phyloP scores from a whole-genome alignment of 169 alveolate species.

The Plasmodium chabaudi region DNA sequence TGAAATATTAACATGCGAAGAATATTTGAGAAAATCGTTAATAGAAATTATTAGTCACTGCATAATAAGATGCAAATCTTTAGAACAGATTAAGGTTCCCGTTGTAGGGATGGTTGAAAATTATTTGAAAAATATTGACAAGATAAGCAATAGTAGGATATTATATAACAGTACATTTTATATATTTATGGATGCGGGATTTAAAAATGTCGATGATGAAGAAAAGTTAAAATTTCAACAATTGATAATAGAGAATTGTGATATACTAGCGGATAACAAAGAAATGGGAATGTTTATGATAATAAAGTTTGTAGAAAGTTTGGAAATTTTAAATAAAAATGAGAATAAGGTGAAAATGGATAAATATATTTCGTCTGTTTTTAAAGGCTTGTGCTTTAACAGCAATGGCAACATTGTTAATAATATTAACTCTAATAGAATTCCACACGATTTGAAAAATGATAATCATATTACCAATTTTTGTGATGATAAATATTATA shows the following conservation, averaged over 20 bases:
- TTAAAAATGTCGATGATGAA: conserved; percentile 39
- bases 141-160: conserved; percentile 22
- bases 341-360: conserved; percentile 34
- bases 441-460: too few relatives aligned
- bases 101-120: conserved; percentile 17
- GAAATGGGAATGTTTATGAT: conserved; percentile 43
- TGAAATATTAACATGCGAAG: conserved; percentile 29
- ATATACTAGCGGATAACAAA: not conserved
- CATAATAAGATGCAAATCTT: conserved; percentile 59
- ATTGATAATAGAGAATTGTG: conserved; percentile 30
- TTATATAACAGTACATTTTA: conserved; percentile 40
- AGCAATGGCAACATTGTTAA: not conserved
- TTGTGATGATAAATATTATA: not conserved
- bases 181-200: conserved; percentile 60
- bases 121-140: conserved; percentile 38
- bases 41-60: conserved; percentile 57
- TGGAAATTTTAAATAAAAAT: conserved; percentile 41
- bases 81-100: conserved; percentile 29
- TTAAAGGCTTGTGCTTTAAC: not conserved
- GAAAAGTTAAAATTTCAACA: conserved; percentile 67
- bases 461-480: too few relatives aligned
- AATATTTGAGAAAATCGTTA: conserved; percentile 3
- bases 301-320: conserved; percentile 55
- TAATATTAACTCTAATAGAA: conserved; percentile 5
- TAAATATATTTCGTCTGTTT: conserved; percentile 6